Conservation (phyloP, 805 yeast genomes). For the Starmerella cellae region DNA sequence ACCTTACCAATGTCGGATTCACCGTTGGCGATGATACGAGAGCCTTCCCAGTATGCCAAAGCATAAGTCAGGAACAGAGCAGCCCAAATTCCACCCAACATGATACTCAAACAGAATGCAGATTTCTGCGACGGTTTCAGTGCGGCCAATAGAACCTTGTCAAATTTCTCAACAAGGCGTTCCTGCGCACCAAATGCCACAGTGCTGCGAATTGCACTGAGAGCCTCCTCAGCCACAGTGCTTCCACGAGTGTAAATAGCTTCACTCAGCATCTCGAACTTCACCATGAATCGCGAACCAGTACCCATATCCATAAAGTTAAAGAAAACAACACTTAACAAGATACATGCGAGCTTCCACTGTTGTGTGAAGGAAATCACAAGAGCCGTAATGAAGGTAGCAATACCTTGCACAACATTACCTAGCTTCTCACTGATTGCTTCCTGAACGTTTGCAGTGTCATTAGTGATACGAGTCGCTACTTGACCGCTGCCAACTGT, state of each 20-base stretch:
- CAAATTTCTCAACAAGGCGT: slow-evolving; percentile 26
- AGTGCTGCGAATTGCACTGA: slow-evolving; percentile 32
- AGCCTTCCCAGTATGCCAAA: slow-evolving; percentile 34
- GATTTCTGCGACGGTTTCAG: slow-evolving; percentile 21
- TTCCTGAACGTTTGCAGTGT: slow-evolving; percentile 32
- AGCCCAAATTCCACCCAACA: slow-evolving; percentile 31
- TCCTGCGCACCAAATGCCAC: slow-evolving; percentile 33
- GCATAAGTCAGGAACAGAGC: slow-evolving; percentile 30
- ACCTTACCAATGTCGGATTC: slow-evolving; percentile 27
- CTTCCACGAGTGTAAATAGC: slow-evolving; percentile 27
- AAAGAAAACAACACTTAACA: slow-evolving; percentile 27
- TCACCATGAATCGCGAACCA: slow-evolving; percentile 26
- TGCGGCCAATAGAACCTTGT: slow-evolving; percentile 23
- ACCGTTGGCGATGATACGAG: slow-evolving; percentile 28
- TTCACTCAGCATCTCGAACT: slow-evolving; percentile 20
- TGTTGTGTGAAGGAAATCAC: slow-evolving; percentile 28
- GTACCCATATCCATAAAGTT: slow-evolving; percentile 24
- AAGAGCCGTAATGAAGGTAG: slow-evolving; percentile 31
- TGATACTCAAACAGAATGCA: slow-evolving; percentile 24
- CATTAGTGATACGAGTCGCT: slow-evolving; percentile 33
- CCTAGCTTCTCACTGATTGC: slow-evolving; percentile 34
- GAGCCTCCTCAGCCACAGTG: slow-evolving; percentile 32
- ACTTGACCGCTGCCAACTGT: slow-evolving; percentile 33
- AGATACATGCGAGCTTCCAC: slow-evolving; percentile 29
- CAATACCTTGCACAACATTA: slow-evolving; percentile 29